Percentiles rank a stretch among this genome's conserved stretches.
Evolutionary conservation across 1,139 yeast genomes (phyloP).

Genomic region (Diutina catenulata): DNA sequence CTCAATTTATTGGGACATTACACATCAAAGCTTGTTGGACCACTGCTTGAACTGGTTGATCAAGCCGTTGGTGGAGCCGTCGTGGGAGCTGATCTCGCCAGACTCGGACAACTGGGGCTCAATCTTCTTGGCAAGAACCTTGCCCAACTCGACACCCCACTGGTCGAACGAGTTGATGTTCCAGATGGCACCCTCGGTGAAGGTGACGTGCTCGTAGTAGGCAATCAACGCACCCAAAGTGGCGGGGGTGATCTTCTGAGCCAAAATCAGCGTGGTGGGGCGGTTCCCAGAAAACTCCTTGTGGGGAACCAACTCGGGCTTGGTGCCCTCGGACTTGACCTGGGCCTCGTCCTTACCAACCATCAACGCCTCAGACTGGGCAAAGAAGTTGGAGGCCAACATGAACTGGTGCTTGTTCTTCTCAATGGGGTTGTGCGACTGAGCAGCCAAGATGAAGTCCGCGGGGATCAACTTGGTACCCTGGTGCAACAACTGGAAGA

Average conservation of each 20-base stretch:
- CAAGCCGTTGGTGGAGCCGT: conserved; percentile 81
- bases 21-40: no score
- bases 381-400: conserved; percentile 97
- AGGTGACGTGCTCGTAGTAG: conserved; percentile 93
- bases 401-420: conserved; percentile 88
- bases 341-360: conserved; percentile 83
- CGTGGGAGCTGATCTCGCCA: conserved; percentile 53
- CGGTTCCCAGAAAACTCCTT: conserved; percentile 95
- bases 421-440: conserved; percentile 96
- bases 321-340: conserved; percentile 85
- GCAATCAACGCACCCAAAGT: conserved; percentile 92
- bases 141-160: conserved; percentile 99
- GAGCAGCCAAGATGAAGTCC: conserved; percentile 92
- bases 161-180: conserved; percentile 98
- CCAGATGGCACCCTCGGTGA: conserved; percentile 98
- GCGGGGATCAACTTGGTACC: conserved; percentile 97
- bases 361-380: conserved; percentile 97
- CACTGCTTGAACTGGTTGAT: conserved; percentile 91
- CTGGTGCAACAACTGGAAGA: conserved; percentile 98
- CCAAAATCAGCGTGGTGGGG: conserved; percentile 95
- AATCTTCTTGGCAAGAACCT: conserved; percentile 91
- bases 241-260: conserved; percentile 94
- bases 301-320: conserved; percentile 81
- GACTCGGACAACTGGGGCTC: conserved; percentile 72
- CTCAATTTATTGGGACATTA: no score